These are phyloP conservation scores for Serendipita vermifera DNA, from an alignment of 768 basidiomycete genomes.

Conservation along the genomic window DNA sequence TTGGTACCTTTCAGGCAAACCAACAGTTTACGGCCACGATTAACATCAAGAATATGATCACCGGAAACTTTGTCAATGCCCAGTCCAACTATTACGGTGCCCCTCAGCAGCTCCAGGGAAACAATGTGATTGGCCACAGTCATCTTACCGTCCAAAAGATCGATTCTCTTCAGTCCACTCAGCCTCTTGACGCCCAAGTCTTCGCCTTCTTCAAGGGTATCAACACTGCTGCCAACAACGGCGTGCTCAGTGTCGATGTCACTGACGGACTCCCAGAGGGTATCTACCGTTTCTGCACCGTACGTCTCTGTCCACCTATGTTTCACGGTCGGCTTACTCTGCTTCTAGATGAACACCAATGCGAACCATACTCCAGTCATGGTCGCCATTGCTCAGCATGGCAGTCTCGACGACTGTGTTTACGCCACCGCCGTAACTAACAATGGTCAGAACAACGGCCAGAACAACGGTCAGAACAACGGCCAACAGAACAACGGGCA, in stretches of 20 bases:
- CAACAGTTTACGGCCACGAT: slow-evolving; percentile 39
- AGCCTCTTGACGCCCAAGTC: slow-evolving; percentile 33
- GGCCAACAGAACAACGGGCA: no score
- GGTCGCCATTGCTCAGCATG: slow-evolving; percentile 39
- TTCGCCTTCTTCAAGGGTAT: slow-evolving; percentile 46
- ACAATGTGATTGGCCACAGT: slow-evolving; percentile 37
- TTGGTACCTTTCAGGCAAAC: slow-evolving; percentile 31
- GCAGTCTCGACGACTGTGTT: slow-evolving; percentile 34
- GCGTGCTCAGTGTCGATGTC: slow-evolving; percentile 23
- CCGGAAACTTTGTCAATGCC: slow-evolving; percentile 47
- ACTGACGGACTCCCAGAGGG: slow-evolving; percentile 31
- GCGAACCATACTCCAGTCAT: slow-evolving; percentile 40
- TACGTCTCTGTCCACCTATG: not conserved
- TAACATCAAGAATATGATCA: slow-evolving; percentile 33
- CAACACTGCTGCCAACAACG: slow-evolving; percentile 18
- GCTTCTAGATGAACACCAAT: slow-evolving; percentile 26
- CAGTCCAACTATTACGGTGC: slow-evolving; percentile 42
- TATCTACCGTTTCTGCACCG: slow-evolving; percentile 15
- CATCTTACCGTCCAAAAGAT: slow-evolving; percentile 44
- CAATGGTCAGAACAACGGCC: no score
- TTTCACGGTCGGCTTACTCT: not conserved
- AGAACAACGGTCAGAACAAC: no score
- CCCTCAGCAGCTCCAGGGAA: slow-evolving; percentile 34
- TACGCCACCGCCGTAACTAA: slow-evolving; percentile 23
- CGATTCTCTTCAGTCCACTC: slow-evolving; percentile 30